Base-by-base conservation (phyloP, 1,284 basidiomycete species). In the Tilletia walkeri region DNA sequence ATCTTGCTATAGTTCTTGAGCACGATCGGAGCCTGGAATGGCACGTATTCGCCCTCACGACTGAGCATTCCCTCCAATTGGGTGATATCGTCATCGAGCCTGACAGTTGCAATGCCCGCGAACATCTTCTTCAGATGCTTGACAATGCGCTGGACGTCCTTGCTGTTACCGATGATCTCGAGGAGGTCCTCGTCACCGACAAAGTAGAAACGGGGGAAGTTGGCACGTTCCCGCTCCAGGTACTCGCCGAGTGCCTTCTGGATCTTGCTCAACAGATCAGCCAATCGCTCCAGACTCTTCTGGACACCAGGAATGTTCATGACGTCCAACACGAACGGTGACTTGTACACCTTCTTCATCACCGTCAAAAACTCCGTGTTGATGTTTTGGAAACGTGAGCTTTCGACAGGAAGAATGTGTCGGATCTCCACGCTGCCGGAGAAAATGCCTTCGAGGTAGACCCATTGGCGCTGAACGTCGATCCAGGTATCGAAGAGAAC, bases 81-180 rank as follows among this genome's bases (percentile, higher is more conserved):
- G 6, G 72, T 74, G 20, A 53, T 12, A n/a, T 73, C 89, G n/a
- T 78, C 75, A 82, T 96, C 92, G n/a, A 98, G 87, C 76, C 87
- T 88, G 73, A 99, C 88, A 0, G 92, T 93, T 0, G 93, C 92
- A 63, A 99, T 91, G 50, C 97, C 96, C 5, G 96, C 96, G 84
- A 99, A 99, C 96, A 99, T 99, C 88, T 99, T 99, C 87, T 97
- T 97, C 74, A 99, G 88, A 85, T 99, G 96, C 82, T 98, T 98
- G 91, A 96, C 93, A 84, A 98, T 93, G 39, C 95, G 91, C 65
- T 93, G 86, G 75, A 98, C 95, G 81, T 99, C 96, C 85, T 98
- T 99, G 87, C 93, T 95, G 86, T 99, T 99, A 75, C 96, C 96
- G 74, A 99, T 97, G 80, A 99, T 99, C 85, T 99, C 96, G 73